phyloP scores from a whole-genome alignment of 176 grass and related monocot genomes.

The Poa annua region DNA sequence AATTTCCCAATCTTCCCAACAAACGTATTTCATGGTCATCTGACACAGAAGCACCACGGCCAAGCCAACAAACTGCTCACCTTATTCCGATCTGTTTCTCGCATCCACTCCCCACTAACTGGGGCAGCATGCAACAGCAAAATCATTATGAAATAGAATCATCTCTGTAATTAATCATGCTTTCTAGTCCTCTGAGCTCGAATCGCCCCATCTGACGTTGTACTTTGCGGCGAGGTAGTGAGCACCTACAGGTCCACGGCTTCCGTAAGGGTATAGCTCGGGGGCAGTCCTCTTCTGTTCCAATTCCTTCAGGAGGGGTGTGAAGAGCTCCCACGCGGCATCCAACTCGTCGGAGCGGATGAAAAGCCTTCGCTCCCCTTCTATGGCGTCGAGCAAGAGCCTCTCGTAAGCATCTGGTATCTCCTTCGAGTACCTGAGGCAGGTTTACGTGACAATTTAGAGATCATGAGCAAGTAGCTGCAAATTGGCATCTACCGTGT shows the following conservation, averaged over 20 bases:
- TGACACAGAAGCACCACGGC: not conserved
- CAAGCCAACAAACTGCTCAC: not conserved
- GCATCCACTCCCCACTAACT: slow-evolving; percentile 11
- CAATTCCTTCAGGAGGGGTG: slow-evolving; percentile 74
- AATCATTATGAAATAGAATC: slow-evolving; percentile 4
- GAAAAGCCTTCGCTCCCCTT: slow-evolving; percentile 92
- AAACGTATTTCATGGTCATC: slow-evolving; percentile 4
- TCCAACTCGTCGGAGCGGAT: slow-evolving; percentile 96
- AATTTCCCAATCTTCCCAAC: not conserved
- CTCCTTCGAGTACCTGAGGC: slow-evolving; percentile 83
- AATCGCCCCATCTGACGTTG: slow-evolving; percentile 81
- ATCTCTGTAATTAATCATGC: not conserved
- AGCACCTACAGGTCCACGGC: slow-evolving; percentile 77
- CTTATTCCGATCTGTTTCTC: slow-evolving; percentile 37
- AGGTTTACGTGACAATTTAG: slow-evolving; percentile 23
- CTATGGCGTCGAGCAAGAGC: slow-evolving; percentile 84
- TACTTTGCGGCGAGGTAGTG: slow-evolving; percentile 93
- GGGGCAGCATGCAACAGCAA: not conserved
- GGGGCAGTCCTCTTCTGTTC: slow-evolving; percentile 77
- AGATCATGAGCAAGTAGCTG: not conserved
- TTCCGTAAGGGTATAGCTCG: slow-evolving; percentile 83
- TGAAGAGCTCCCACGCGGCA: slow-evolving; percentile 91
- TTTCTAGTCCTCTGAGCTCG: slow-evolving; percentile 59
- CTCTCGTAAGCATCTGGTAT: slow-evolving; percentile 96
- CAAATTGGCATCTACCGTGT: not conserved